phyloP scores from a whole-genome alignment of 345 rosid genomes.

The Combretum micranthum region DNA sequence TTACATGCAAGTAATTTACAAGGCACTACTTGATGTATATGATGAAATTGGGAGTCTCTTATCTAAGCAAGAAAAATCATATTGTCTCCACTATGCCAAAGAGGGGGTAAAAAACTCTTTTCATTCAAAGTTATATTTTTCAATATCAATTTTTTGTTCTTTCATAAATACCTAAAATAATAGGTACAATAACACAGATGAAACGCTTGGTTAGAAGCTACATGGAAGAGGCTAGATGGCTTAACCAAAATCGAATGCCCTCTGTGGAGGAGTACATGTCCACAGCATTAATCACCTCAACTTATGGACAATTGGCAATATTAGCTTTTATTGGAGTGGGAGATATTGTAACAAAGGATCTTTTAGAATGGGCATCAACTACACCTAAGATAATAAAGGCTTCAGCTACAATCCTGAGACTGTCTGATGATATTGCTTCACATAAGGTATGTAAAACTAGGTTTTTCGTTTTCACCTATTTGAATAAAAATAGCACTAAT shows the following conservation, averaged over 20 bases:
- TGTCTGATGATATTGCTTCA: slow-evolving; percentile 12
- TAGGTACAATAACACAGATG: slow-evolving; percentile 11
- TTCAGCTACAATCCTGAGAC: background rate
- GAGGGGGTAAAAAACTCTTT: slow-evolving; percentile 6
- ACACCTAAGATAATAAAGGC: slow-evolving; percentile 6
- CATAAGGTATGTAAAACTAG: slow-evolving; percentile 6
- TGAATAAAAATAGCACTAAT: no score
- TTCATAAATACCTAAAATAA: background rate
- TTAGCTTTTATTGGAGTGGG: slow-evolving; percentile 13
- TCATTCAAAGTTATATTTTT: background rate
- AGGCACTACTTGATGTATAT: slow-evolving; percentile 9
- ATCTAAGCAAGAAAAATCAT: slow-evolving; percentile 5
- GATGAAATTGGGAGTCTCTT: slow-evolving; percentile 11
- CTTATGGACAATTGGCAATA: background rate
- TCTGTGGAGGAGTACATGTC: slow-evolving; percentile 20
- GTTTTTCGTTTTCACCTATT: background rate
- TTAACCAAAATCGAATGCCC: slow-evolving; percentile 13
- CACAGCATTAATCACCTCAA: slow-evolving; percentile 9
- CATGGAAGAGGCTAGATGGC: slow-evolving; percentile 13
- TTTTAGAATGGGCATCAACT: slow-evolving; percentile 9
- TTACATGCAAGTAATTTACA: slow-evolving; percentile 10
- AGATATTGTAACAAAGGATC: slow-evolving; percentile 6
- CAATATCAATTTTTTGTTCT: background rate
- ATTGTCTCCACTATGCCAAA: slow-evolving; percentile 15
- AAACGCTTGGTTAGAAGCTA: background rate